Evolutionary conservation across 306 rosid species (phyloP).

Genomic region (Benincasa hispida): DNA sequence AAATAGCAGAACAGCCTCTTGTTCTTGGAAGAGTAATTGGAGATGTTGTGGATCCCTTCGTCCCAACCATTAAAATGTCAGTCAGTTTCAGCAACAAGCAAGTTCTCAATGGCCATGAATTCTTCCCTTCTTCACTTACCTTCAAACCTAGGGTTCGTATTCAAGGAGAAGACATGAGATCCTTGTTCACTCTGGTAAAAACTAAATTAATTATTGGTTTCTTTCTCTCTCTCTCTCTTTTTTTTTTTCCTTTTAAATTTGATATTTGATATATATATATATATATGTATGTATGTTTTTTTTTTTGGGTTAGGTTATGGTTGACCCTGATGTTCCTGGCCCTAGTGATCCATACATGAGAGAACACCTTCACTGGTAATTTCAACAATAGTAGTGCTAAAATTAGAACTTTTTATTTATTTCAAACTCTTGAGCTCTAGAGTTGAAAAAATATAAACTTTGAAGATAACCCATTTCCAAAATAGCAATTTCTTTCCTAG

Average conservation of each 20-base stretch:
- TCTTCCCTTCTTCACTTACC: conserved; percentile 54
- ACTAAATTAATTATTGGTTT: not conserved
- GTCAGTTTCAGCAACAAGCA: conserved; percentile 45
- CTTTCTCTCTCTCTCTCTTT: not conserved
- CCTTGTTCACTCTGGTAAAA: conserved; percentile 82
- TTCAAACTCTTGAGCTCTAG: not conserved
- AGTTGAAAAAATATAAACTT: not conserved
- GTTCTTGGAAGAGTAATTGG: conserved; percentile 73
- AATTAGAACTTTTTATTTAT: not conserved
- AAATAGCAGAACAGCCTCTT: conserved; percentile 44
- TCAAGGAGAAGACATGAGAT: conserved; percentile 76
- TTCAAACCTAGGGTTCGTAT: conserved; percentile 63
- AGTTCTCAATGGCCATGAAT: conserved; percentile 68
- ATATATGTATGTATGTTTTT: too few relatives aligned
- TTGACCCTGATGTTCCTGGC: conserved; percentile 94
- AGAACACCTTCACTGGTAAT: conserved; percentile 86
- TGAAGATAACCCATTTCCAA: not conserved
- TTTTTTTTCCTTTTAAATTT: not conserved
- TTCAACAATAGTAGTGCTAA: too few relatives aligned
- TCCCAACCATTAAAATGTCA: conserved; percentile 26
- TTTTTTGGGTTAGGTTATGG: conserved; percentile 40
- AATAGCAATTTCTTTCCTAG: not conserved
- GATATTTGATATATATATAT: too few relatives aligned
- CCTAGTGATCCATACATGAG: conserved; percentile 92
- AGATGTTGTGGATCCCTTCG: conserved; percentile 62